Evolutionary conservation across 139 green algal species (phyloP).

Genomic region (Tetraselmis chui): DNA sequence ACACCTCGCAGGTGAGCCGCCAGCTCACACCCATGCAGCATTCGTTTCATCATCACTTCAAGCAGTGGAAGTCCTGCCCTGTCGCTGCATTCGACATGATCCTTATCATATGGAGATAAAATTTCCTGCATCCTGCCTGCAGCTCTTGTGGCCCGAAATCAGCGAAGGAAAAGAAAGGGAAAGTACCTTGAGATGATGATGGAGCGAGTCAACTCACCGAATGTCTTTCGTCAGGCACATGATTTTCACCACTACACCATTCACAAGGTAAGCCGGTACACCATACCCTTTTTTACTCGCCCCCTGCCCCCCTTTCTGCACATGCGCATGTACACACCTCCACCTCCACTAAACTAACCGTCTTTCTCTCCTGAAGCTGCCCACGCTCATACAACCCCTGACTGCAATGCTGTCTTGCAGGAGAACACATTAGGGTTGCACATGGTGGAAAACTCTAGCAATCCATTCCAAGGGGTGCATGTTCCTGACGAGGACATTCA

Average conservation of each 20-base stretch:
- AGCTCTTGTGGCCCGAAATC: neutral
- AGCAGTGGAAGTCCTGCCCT: neutral
- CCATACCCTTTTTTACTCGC: too few species aligned
- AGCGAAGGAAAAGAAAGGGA: neutral
- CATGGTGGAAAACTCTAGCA: neutral
- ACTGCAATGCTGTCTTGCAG: too few species aligned
- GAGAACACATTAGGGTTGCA: neutral
- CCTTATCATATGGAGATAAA: too few species aligned
- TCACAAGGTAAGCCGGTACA: neutral
- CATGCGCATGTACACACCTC: neutral
- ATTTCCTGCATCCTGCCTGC: neutral
- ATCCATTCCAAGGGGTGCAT: neutral
- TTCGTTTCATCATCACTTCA: neutral
- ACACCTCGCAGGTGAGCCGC: neutral
- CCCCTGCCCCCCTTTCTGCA: neutral
- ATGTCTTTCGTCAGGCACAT: neutral
- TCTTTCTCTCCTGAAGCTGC: too few species aligned
- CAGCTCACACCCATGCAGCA: neutral
- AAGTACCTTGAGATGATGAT: neutral
- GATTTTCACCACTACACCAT: neutral
- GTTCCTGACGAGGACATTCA: neutral
- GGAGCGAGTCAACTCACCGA: neutral
- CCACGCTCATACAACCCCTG: too few species aligned
- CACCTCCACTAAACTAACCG: too few species aligned
- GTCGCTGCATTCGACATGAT: neutral